Evolutionary conservation across 129 eudicot genomes (phyloP), one percentile per base, ranked within the genome.

Genomic region (Ambrosia artemisiifolia): DNA sequence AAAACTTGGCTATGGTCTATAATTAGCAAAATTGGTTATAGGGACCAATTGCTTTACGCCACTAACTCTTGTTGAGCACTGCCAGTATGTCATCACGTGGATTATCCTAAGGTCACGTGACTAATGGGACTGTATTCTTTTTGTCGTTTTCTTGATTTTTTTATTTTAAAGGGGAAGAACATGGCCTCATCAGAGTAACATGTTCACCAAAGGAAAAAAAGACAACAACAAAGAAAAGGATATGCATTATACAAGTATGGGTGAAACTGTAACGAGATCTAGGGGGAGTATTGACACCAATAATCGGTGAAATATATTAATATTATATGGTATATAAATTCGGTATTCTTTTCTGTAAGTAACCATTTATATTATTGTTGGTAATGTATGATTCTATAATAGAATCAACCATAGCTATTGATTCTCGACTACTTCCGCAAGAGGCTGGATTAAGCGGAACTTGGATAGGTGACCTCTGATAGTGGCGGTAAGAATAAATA

Each of bases 71-170:
- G 2, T 28, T 59, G 14, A 47, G 71, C 65, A 67, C 3, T 44
- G 67, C 53, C 73, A 80, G 66, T 32, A 63, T 69, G 77, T 54
- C 65, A 63, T 63, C 84, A 80, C 56, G 84, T 80, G 80, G 67
- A 44, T 20, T 75, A 77, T 80, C 71, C 32, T 19, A 33, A 12
- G 54, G 18, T 46, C 84, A 80, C 84, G 80, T 80, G 77, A 75
- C 65, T 59, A 69, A 63, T 30, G 64, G 69, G 55, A 33, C 79
- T 74, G 20, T 60, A 35, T 56, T 63, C n/a, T n/a, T 56, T 73
- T 79, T 79, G 73, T 79, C 83, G 47, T 54, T 56, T 50, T 57
- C 35, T 6, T 30, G 35, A 62, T 42, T 33, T 40, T 36, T 40
- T 40, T 24, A 2, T 24, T 59, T 42, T 28, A 18, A 40, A 71